A percentile compares a stretch with the other conserved stretches of the same genome.
Evolutionary conservation across 2,329 filamentous ascomycete genomes (phyloP).

Genomic region (Ampelomyces quisqualis): DNA sequence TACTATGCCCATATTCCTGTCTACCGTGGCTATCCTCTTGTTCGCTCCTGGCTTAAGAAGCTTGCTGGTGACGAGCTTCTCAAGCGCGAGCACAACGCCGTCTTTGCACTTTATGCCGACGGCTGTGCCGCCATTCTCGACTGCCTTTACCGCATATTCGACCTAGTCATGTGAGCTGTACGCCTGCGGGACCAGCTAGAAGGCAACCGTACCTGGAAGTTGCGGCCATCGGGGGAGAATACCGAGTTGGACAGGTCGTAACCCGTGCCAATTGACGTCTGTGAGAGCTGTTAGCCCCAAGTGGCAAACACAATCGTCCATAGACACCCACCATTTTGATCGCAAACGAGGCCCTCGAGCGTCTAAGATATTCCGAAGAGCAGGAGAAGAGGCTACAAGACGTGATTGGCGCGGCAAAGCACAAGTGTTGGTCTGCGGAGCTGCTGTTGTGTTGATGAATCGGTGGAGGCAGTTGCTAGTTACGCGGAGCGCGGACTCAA

Average conservation of each 20-base stretch:
- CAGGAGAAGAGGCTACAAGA: not conserved
- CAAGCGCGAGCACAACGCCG: constrained; percentile 90
- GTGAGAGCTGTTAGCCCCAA: constrained; percentile 21
- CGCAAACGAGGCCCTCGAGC: constrained; percentile 2
- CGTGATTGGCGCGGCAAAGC: not conserved
- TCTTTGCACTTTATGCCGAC: constrained; percentile 97
- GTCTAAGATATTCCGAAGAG: not conserved
- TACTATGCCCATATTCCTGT: constrained; percentile 91
- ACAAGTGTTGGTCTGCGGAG: constrained; percentile 6
- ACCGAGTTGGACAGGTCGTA: constrained; percentile 99
- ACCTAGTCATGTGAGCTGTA: constrained; percentile 49
- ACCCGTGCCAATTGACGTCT: constrained; percentile 99
- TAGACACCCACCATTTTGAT: constrained; percentile 34
- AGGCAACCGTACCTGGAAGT: constrained; percentile 75
- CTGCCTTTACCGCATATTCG: constrained; percentile 97
- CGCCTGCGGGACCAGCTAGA: not conserved
- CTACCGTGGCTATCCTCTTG: constrained; percentile 93
- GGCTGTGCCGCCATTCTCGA: constrained; percentile 95
- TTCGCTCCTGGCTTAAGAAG: constrained; percentile 92
- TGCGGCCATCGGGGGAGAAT: constrained; percentile 97
- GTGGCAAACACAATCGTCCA: constrained; percentile 8
- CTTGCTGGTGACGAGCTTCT: constrained; percentile 96
- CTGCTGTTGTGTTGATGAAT: constrained; percentile 22
- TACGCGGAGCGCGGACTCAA: constrained; percentile 35
- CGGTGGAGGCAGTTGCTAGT: constrained; percentile 31